Percentiles rank a stretch among this genome's conserved stretches.
Evolutionary conservation across 352 stramenopile species (phyloP).

Genomic region (Globisporangium recalcitrans): DNA sequence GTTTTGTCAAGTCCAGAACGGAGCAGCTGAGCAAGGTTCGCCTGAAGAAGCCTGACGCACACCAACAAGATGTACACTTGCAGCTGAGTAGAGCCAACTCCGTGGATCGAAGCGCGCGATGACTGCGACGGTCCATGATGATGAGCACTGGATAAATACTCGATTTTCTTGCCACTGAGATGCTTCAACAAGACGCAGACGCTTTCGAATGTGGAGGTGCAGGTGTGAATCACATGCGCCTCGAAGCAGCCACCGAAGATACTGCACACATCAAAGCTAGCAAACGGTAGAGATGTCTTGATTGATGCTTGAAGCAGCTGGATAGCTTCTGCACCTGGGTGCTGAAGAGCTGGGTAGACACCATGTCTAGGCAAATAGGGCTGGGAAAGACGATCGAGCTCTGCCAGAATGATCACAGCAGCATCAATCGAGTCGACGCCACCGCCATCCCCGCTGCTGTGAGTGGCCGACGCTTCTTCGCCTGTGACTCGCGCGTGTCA

Average conservation of each 20-base stretch:
- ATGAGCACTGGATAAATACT: constrained; percentile 17
- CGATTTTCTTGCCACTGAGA: constrained; percentile 34
- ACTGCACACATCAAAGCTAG: constrained; percentile 1
- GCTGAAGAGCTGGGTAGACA: constrained; percentile 24
- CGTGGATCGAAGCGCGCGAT: neutral
- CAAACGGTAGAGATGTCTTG: neutral
- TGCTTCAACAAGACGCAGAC: constrained; percentile 34
- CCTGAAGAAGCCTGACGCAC: constrained; percentile 66
- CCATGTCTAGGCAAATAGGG: constrained; percentile 38
- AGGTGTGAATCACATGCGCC: constrained; percentile 32
- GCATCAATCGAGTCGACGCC: constrained; percentile 30
- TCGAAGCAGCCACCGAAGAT: constrained; percentile 41
- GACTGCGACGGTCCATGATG: neutral
- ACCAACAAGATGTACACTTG: constrained; percentile 66
- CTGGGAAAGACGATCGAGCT: constrained; percentile 68
- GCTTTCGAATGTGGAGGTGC: constrained; percentile 43
- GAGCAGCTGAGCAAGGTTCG: constrained; percentile 68
- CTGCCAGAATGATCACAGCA: constrained; percentile 60
- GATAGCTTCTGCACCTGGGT: constrained; percentile 22
- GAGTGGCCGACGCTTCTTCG: neutral
- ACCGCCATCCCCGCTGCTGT: neutral
- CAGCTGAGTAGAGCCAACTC: constrained; percentile 13
- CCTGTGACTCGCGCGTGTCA: neutral
- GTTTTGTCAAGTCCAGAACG: constrained; percentile 44
- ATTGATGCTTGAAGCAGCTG: constrained; percentile 16